Base-by-base conservation (phyloP, 2,329 filamentous ascomycete species). In the Didymella segeticola region DNA sequence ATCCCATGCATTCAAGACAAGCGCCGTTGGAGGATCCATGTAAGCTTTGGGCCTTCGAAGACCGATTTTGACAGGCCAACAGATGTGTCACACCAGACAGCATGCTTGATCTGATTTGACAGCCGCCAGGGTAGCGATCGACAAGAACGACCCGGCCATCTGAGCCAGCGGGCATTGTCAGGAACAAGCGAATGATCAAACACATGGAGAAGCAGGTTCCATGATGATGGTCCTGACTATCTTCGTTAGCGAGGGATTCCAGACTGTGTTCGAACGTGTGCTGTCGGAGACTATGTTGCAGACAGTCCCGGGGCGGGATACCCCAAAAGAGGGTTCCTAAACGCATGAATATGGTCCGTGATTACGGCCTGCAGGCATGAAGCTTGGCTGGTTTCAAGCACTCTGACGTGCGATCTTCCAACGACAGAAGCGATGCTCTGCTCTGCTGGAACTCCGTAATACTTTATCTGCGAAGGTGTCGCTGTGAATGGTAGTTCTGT, bases 331-430 rank as follows among this genome's bases (percentile, higher is more conserved):
- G 61, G 57, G 56, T 57, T 63, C 53, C 56, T 55, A 73, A 73
- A 74, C 70, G 70, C 70, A 72, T 69, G 70, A 71, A 67, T 71
- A 69, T 70, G 62, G 60, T 60, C 49, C 64, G 60, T 64, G 64
- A 63, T 60, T 66, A 66, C 64, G 66, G 66, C 58, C 43, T 45
- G 53, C 59, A 62, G 58, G 52, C 54, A 53, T 72, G 69, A 74
- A 61, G 62, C 70, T 64, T 62, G 58, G 57, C 64, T 25, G 17
- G 71, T 73, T 73, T 74, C 71, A 73, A 65, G 52, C 20, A 53
- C 39, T 33, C 45, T 49, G 39, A 34, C 22, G 45, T 25, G 27
- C 41, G 39, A 48, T 49, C 23, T 39, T 46, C n/a, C 39, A 36
- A 49, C 39, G 25, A 14, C 17, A 36, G 23, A 14, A 30, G 22